Evolutionary conservation across 768 basidiomycete genomes (phyloP).

Genomic region (Termitomyces sp.): DNA sequence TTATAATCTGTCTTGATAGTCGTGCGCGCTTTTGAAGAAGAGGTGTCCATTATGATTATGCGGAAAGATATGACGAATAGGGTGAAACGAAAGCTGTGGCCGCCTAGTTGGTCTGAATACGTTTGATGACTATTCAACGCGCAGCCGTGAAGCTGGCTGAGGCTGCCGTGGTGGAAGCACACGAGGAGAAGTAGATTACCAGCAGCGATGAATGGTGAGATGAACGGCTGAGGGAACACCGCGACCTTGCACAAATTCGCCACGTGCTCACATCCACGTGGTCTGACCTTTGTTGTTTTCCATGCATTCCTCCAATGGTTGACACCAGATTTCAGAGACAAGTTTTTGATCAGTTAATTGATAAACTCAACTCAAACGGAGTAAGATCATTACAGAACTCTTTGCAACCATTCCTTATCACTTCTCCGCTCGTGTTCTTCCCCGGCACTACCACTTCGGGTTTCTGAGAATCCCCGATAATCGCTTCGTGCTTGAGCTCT

Average conservation of each 20-base stretch:
- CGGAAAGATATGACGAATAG: neutral
- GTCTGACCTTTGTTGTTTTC: neutral
- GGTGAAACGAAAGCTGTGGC: neutral
- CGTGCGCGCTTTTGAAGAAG: neutral
- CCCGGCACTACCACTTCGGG: too few relatives aligned
- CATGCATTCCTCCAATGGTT: neutral
- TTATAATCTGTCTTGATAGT: neutral
- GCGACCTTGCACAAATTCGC: neutral
- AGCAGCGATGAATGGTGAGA: constrained; percentile 7
- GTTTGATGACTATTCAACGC: neutral
- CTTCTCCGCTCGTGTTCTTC: neutral
- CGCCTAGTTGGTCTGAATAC: neutral
- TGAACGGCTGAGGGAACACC: neutral
- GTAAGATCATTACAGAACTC: constrained; percentile 1
- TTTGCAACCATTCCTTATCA: constrained; percentile 6
- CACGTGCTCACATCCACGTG: neutral
- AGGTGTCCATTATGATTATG: neutral
- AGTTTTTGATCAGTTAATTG: neutral
- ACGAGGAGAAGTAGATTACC: neutral
- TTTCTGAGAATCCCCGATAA: too few relatives aligned
- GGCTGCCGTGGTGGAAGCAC: neutral
- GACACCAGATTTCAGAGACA: neutral
- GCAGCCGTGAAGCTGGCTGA: neutral
- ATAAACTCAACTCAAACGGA: too few relatives aligned
- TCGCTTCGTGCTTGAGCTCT: too few relatives aligned